Percentiles rank a stretch among this genome's conserved stretches.
Conservation (phyloP, 2,329 filamentous ascomycete genomes). For the Raffaelea deltoideospora region DNA sequence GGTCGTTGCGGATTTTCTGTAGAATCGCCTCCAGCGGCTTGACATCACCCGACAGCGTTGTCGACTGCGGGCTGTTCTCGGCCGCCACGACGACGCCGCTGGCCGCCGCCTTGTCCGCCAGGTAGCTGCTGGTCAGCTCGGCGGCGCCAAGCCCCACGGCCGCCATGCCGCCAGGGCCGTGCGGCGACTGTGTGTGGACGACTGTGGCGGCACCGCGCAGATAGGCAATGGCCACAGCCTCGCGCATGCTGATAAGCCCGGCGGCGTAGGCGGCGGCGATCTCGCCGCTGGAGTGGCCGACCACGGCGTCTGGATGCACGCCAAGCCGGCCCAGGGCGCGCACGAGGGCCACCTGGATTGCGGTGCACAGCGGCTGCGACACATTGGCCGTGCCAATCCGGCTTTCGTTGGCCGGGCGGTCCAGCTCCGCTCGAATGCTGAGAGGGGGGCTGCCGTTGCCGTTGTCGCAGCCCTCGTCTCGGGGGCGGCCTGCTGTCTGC, state of each 20-base stretch:
- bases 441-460: too few species aligned
- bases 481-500: not conserved
- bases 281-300: constrained; percentile 19
- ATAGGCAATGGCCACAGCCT: constrained; percentile 9
- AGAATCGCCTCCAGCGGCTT: constrained; percentile 13
- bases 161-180: constrained; percentile 7
- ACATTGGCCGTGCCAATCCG: constrained; percentile 5
- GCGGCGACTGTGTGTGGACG: not conserved
- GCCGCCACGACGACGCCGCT: not conserved
- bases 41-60: constrained; percentile 15
- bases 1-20: constrained; percentile 10
- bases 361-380: constrained; percentile 15
- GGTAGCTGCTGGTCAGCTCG: not conserved
- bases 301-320: constrained; percentile 11
- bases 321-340: constrained; percentile 13
- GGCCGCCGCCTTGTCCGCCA: not conserved
- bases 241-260: constrained; percentile 7
- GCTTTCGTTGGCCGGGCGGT: constrained; percentile 11
- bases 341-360: constrained; percentile 15
- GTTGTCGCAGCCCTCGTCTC: too few species aligned
- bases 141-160: constrained; percentile 6
- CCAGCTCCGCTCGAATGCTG: not conserved
- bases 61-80: constrained; percentile 14
- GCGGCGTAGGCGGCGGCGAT: constrained; percentile 17
- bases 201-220: constrained; percentile 6